A percentile compares a stretch with the other conserved stretches of the same genome.
These are phyloP conservation scores for Pythium brachiatum DNA, from an alignment of 352 stramenopile species.

Conservation along the genomic window DNA sequence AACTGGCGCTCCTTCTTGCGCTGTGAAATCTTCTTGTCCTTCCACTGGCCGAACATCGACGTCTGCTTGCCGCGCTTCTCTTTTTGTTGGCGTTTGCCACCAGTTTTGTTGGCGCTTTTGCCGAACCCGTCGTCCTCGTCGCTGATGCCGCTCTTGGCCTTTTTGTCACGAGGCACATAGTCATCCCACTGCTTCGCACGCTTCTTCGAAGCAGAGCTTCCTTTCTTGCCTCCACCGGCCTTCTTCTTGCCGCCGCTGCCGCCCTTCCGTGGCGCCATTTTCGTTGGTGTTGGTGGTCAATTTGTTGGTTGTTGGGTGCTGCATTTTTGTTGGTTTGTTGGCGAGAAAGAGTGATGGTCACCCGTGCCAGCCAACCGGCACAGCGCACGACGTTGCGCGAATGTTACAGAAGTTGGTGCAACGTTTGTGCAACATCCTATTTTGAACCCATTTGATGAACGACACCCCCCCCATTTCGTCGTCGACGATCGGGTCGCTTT, in stretches of 20 bases:
- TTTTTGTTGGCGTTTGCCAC: conserved; percentile 4
- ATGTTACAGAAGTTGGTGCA: too few species aligned
- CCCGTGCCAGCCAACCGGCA: not conserved
- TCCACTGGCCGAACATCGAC: conserved; percentile 81
- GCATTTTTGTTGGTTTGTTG: conserved; percentile 15
- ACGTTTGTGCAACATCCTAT: too few species aligned
- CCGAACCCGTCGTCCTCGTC: conserved; percentile 1
- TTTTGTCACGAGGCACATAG: conserved; percentile 18
- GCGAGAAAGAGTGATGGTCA: conserved; percentile 1
- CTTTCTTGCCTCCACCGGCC: conserved; percentile 19
- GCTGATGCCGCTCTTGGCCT: not conserved
- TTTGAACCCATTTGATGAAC: too few species aligned
- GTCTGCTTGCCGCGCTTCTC: not conserved
- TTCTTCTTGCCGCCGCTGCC: conserved; percentile 16
- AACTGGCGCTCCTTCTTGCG: conserved; percentile 47
- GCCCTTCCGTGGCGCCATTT: conserved; percentile 19
- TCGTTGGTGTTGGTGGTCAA: conserved; percentile 1
- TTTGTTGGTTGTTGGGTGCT: not conserved
- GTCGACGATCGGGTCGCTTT: too few species aligned
- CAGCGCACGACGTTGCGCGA: too few species aligned
- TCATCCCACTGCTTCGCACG: conserved; percentile 25
- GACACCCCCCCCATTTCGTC: too few species aligned
- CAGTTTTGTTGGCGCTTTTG: not conserved
- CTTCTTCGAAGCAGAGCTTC: conserved; percentile 11
- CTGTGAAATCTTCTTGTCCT: conserved; percentile 52